Percentiles rank a stretch among this genome's conserved stretches.
These are phyloP conservation scores for Rhodotorula babjevae DNA, from an alignment of 768 basidiomycete species.

Conservation along the genomic window DNA sequence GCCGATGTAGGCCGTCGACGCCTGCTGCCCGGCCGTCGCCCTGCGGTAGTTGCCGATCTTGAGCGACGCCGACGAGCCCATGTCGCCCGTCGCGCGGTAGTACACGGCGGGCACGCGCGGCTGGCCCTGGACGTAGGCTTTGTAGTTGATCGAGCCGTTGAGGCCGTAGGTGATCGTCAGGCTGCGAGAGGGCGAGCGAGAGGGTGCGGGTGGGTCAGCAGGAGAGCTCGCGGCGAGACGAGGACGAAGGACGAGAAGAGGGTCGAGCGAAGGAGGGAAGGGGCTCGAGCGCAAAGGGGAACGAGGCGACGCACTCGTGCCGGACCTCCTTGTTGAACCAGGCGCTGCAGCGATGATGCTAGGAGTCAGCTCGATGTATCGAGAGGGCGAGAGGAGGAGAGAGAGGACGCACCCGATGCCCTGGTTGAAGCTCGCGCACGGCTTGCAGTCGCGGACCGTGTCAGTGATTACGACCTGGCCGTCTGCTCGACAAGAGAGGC, in stretches of 20 bases:
- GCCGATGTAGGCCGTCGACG: slow-evolving; percentile 10
- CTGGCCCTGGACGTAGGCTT: slow-evolving; percentile 5
- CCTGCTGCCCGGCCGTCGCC: background rate
- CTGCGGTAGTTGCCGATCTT: slow-evolving; percentile 21
- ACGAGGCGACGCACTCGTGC: background rate
- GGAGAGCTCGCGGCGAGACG: too few relatives aligned
- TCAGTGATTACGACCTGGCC: slow-evolving; percentile 22
- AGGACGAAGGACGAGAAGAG: too few relatives aligned
- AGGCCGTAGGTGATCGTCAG: slow-evolving; percentile 21
- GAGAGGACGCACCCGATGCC: background rate
- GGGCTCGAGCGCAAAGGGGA: too few relatives aligned
- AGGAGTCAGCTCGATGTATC: too few relatives aligned
- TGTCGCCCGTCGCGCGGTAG: slow-evolving; percentile 21
- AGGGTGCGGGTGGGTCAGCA: too few relatives aligned
- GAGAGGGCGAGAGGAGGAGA: background rate
- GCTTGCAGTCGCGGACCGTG: background rate
- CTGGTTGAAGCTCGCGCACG: background rate
- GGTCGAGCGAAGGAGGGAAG: too few relatives aligned
- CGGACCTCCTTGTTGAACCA: slow-evolving; percentile 17
- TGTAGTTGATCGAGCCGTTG: slow-evolving; percentile 18
- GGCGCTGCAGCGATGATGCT: background rate
- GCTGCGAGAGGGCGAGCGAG: too few relatives aligned
- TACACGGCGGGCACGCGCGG: background rate
- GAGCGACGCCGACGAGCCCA: slow-evolving; percentile 19
- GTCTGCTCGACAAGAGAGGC: background rate